These are phyloP conservation scores for Penicillium malachiteum DNA, from an alignment of 495 filamentous ascomycete species.

Conservation along the genomic window DNA sequence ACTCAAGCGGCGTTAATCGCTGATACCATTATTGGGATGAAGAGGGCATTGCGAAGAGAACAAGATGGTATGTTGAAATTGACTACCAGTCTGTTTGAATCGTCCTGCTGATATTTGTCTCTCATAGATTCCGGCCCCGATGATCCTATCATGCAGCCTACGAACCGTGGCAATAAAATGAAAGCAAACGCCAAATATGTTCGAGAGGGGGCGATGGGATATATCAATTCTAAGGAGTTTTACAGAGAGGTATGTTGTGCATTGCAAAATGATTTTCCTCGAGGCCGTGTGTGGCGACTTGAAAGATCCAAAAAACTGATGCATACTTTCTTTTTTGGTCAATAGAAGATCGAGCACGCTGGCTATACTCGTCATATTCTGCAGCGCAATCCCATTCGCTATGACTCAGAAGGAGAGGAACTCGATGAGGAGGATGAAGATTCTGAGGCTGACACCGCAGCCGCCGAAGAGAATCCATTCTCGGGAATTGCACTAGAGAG, in stretches of 20 bases:
- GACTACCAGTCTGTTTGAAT: not conserved
- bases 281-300: slow-evolving; percentile 7
- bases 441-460: slow-evolving; percentile 68
- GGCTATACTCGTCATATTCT: slow-evolving; percentile 85
- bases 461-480: slow-evolving; percentile 80
- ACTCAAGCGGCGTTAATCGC: slow-evolving; percentile 67
- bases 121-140: slow-evolving; percentile 81
- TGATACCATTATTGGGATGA: slow-evolving; percentile 75
- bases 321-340: not conserved
- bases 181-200: slow-evolving; percentile 79
- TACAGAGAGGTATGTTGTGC: slow-evolving; percentile 75
- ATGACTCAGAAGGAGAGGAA: slow-evolving; percentile 86
- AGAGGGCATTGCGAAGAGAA: slow-evolving; percentile 64
- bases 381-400: slow-evolving; percentile 65
- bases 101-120: slow-evolving; percentile 13
- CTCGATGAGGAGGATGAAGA: slow-evolving; percentile 73
- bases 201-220: slow-evolving; percentile 70
- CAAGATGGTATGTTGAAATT: slow-evolving; percentile 50
- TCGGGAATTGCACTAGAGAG: slow-evolving; percentile 78
- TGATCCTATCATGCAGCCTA: slow-evolving; percentile 72
- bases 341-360: slow-evolving; percentile 76
- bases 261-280: not conserved
- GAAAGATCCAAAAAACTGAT: slow-evolving; percentile 14
- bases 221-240: slow-evolving; percentile 65
- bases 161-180: slow-evolving; percentile 91